Evolutionary conservation across 345 rosid genomes (phyloP), one percentile per base, ranked within the genome.

Genomic region (Salix caprea): DNA sequence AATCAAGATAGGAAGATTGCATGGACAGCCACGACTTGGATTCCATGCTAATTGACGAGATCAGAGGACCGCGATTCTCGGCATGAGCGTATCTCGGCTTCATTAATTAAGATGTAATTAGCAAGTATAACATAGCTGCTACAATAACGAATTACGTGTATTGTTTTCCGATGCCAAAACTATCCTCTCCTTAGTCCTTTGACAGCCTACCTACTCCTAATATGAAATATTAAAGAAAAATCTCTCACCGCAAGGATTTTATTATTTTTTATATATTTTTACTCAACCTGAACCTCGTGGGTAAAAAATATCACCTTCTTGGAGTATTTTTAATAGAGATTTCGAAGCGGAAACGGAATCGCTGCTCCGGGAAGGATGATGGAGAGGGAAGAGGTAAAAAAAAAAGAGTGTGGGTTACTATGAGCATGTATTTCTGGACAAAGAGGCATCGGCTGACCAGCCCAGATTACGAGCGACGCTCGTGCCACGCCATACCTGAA

Each of bases 381-480:
- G 14, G 64, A 56, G 13, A 58, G 62, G 14, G 26, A n/a, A 8
- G 5, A 10, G 12, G 62, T 11, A 12, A 1, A 0, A 40, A 42
- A 40, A 2, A 40, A 0, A 4, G 15, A 1, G 9, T 9, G 28
- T 4, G 4, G 28, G 64, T 4, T 23, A 4, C 28, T n/a, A 3
- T 0, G 10, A 56, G 62, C 62, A 56, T 56, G 24, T 2, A 23
- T 23, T 23, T n/a, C 12, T 23, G 28, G 14, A 8, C 28, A 58
- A 10, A 4, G 18, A 74, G 26, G 74, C 39, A 37, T 21, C 65
- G 50, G 64, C 74, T 26, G 21, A 26, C 21, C 64, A 42, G 77
- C 75, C 65, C 77, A 42, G 28, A 67, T 61, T 64, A 76, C 80
- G 42, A 68, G 77, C 34, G 15, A 23, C 7, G 48, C 82, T 69